Evolutionary conservation across 2,329 filamentous ascomycete genomes (phyloP), one percentile per base, ranked within the genome.

Genomic region (Didymella arachidicola): DNA sequence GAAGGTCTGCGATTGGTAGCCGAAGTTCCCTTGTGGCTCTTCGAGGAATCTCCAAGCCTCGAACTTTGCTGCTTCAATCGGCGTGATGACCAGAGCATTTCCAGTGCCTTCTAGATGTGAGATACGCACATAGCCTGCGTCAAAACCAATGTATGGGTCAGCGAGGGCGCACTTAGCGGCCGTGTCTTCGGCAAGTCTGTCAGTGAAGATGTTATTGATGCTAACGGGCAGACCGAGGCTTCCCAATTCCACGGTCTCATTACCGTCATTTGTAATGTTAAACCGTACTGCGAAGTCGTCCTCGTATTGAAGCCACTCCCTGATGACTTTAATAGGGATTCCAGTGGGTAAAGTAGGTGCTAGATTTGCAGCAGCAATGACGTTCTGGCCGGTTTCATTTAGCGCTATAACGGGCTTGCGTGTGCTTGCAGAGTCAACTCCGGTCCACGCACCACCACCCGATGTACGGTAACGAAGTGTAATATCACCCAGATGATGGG

Each of bases 141-240:
- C 77, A 57, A 87, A 77, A 2, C 85, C 86, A n/a, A 87, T 81
- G 53, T 86, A 87, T 0, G 86, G 85, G 55, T 88, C 86, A 0
- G 83, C 79, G 3, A 87, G 77, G 0, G 83, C 83, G 67, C 86
- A 87, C 26, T 79, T 77, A 0, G 75, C 71, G 52, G 82, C 80
- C 7, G 82, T 85, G 7, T 84, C 80, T 2, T 74, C 73, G 0
- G 84, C 79, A 1, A 74, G 71, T 8, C 84, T 79, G 43, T 78
- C 77, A 12, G 80, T 85, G 66, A 87, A 87, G 63, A 88, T 86
- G 69, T 83, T 87, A 74, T 87, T 87, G 75, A 87, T 86, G 67
- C 86, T 84, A 19, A 84, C 79, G 0, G 85, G 85, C 49, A 88
- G 82, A 0, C 85, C 86, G 1, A 87, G 76, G 46, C 82, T 82